phyloP scores from a whole-genome alignment of 345 rosid genomes.

The sweet orange (Citrus sinensis) region DNA sequence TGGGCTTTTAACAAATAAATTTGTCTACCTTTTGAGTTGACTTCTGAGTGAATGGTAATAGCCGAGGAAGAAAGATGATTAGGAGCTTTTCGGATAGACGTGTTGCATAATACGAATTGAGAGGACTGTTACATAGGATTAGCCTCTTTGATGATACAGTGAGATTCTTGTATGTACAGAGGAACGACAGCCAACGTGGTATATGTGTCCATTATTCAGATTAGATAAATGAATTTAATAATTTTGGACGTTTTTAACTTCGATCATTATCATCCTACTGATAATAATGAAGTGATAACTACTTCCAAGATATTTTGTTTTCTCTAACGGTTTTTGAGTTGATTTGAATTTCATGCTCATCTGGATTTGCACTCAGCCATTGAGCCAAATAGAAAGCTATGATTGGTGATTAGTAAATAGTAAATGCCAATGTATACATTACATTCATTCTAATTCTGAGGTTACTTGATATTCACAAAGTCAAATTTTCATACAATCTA shows the following conservation, averaged over 20 bases:
- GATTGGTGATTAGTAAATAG: too few species aligned
- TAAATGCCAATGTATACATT: too few species aligned
- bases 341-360: too few species aligned
- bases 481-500: too few species aligned
- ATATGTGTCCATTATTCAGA: neutral
- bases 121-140: neutral
- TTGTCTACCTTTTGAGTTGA: neutral
- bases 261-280: neutral
- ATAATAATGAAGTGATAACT: too few species aligned
- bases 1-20: slow-evolving; percentile 30
- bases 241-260: slow-evolving; percentile 4
- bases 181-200: neutral
- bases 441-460: too few species aligned
- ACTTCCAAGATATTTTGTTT: too few species aligned
- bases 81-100: neutral
- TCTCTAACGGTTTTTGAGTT: too few species aligned
- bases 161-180: slow-evolving; percentile 24
- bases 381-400: too few species aligned
- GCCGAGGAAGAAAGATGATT: neutral
- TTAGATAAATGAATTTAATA: neutral
- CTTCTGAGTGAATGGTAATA: neutral
- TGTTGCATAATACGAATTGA: slow-evolving; percentile 3
- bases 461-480: too few species aligned
- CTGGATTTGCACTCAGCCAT: too few species aligned
- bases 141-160: neutral